A percentile compares a stretch with the other conserved stretches of the same genome.
Evolutionary conservation across 768 basidiomycete genomes (phyloP).

Genomic region (Russula earlei): DNA sequence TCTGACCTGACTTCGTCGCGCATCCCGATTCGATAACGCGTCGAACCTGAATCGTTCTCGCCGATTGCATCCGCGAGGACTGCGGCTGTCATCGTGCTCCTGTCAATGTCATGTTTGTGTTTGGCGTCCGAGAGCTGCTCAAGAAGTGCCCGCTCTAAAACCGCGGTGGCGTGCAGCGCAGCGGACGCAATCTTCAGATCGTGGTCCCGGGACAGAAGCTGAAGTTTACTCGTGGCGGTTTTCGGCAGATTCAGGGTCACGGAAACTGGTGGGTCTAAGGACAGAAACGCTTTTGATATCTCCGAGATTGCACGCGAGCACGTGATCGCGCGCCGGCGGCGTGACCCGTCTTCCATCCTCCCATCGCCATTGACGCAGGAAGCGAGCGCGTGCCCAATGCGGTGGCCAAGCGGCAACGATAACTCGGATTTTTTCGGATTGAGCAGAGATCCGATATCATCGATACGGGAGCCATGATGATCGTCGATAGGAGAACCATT

Average conservation of each 20-base stretch:
- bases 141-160: not conserved
- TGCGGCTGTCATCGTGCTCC: not conserved
- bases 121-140: not conserved
- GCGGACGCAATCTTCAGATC: slow-evolving; percentile 1
- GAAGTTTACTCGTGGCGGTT: not conserved
- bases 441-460: not conserved
- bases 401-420: not conserved
- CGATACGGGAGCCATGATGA: not conserved
- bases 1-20: not conserved
- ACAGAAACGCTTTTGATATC: slow-evolving; percentile 1
- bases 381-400: not conserved
- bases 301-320: slow-evolving; percentile 9
- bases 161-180: not conserved
- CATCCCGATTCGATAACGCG: not conserved
- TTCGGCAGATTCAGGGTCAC: not conserved
- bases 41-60: not conserved
- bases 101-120: not conserved
- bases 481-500: not conserved
- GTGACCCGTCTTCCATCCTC: slow-evolving; percentile 1
- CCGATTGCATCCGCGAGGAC: not conserved
- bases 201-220: not conserved
- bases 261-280: not conserved
- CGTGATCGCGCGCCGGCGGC: slow-evolving; percentile 7
- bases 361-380: slow-evolving; percentile 2
- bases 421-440: not conserved